A percentile compares a stretch with the other conserved stretches of the same genome.
These are phyloP conservation scores for Solanum neorickii DNA, from an alignment of 257 asterid genomes.

Conservation along the genomic window DNA sequence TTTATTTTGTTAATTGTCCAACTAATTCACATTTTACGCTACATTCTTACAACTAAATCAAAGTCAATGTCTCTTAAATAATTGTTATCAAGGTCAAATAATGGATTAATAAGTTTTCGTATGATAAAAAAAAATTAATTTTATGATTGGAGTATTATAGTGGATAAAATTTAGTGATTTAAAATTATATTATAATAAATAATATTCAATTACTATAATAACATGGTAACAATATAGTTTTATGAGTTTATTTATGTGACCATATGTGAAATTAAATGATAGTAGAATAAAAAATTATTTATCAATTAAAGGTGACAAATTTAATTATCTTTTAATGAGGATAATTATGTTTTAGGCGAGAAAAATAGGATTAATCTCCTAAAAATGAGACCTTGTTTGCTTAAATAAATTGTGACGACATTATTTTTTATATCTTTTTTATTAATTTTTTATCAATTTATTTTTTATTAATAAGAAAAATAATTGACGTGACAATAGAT, in stretches of 20 bases:
- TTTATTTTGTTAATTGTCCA: neutral
- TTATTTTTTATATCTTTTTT: neutral
- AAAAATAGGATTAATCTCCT: neutral
- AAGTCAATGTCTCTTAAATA: neutral
- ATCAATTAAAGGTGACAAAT: neutral
- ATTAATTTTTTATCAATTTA: neutral
- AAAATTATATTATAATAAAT: too few species aligned
- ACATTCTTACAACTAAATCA: neutral
- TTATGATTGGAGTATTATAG: too few species aligned
- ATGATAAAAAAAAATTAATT: too few species aligned
- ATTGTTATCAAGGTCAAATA: neutral
- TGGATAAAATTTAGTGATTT: neutral
- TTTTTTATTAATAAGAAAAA: neutral
- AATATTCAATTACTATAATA: neutral
- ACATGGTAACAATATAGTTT: neutral
- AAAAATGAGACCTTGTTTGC: neutral
- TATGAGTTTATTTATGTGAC: neutral
- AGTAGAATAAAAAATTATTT: neutral
- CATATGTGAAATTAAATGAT: neutral
- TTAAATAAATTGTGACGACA: neutral
- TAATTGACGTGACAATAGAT: neutral
- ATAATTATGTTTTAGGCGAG: neutral
- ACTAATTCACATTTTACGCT: neutral
- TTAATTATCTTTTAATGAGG: neutral
- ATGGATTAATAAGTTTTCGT: too few species aligned